Evolutionary conservation across 345 rosid species (phyloP).

Genomic region (Camelina laxa): DNA sequence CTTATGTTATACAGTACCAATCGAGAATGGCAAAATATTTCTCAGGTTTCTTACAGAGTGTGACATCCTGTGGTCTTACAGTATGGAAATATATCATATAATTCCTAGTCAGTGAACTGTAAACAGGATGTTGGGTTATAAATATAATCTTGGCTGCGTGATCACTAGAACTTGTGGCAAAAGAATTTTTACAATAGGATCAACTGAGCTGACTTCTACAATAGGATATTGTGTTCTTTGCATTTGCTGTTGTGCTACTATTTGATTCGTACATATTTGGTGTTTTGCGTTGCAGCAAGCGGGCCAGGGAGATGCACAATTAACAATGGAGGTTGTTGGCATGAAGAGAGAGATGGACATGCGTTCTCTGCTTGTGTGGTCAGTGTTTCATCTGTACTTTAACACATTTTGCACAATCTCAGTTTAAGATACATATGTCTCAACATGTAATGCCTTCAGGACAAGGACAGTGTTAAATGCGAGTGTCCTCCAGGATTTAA

Average conservation of each 20-base stretch:
- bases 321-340: conserved; percentile 83
- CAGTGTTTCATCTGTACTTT: conserved; percentile 35
- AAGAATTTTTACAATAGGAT: background rate
- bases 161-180: background rate
- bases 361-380: conserved; percentile 79
- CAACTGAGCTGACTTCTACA: background rate
- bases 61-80: background rate
- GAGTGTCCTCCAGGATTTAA: conserved; percentile 89
- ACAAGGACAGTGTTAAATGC: conserved; percentile 69
- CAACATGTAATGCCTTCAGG: conserved; percentile 55
- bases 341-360: conserved; percentile 58
- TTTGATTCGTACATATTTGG: background rate
- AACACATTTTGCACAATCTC: background rate
- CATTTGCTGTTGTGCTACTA: background rate
- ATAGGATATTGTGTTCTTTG: background rate
- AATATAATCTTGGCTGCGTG: conserved; percentile 4
- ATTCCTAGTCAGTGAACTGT: background rate
- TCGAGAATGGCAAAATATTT: background rate
- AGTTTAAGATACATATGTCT: conserved; percentile 13
- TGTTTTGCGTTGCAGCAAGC: conserved; percentile 51
- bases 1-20: background rate
- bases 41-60: conserved; percentile 55
- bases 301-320: conserved; percentile 72
- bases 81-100: background rate
- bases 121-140: conserved; percentile 9